A percentile compares a stretch with the other conserved stretches of the same genome.
Evolutionary conservation across 805 yeast species (phyloP).

Genomic region (Candida wancherniae): DNA sequence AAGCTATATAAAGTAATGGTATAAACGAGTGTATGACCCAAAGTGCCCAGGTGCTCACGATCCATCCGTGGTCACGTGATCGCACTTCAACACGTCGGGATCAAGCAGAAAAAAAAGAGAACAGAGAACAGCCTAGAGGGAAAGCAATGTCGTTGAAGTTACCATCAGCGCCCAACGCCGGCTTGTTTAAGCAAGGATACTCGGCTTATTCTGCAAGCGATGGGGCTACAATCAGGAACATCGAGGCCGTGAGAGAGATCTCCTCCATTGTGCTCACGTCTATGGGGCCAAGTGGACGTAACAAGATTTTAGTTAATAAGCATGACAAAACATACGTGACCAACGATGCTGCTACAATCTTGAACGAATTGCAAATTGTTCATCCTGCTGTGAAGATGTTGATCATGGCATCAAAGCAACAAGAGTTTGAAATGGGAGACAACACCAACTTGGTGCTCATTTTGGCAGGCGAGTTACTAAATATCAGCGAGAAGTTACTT

Average conservation of each 20-base stretch:
- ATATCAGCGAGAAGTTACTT: constrained; percentile 79
- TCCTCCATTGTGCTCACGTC: constrained; percentile 88
- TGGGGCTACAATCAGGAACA: constrained; percentile 90
- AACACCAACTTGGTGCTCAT: constrained; percentile 88
- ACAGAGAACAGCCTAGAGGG: not conserved
- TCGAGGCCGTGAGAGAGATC: constrained; percentile 91
- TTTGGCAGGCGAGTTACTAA: constrained; percentile 87
- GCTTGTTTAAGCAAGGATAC: constrained; percentile 93
- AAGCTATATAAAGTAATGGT: no score
- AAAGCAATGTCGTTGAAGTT: constrained; percentile 74
- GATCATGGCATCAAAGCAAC: constrained; percentile 96
- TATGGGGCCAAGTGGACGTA: constrained; percentile 96
- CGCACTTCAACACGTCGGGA: constrained; percentile 1
- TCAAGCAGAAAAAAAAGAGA: constrained; percentile 1
- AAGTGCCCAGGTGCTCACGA: no score
- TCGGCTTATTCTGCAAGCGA: constrained; percentile 82
- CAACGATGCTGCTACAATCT: constrained; percentile 97
- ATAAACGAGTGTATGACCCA: no score
- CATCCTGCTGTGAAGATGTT: constrained; percentile 96
- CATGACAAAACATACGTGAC: constrained; percentile 84
- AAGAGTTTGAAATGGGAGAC: constrained; percentile 96
- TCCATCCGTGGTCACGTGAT: no score
- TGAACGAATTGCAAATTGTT: constrained; percentile 86
- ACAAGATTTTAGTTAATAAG: constrained; percentile 89
- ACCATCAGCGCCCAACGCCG: constrained; percentile 90